These are phyloP conservation scores for Aspergillaceae sp. DNA, from an alignment of 2,329 filamentous ascomycete genomes.

Conservation along the genomic window DNA sequence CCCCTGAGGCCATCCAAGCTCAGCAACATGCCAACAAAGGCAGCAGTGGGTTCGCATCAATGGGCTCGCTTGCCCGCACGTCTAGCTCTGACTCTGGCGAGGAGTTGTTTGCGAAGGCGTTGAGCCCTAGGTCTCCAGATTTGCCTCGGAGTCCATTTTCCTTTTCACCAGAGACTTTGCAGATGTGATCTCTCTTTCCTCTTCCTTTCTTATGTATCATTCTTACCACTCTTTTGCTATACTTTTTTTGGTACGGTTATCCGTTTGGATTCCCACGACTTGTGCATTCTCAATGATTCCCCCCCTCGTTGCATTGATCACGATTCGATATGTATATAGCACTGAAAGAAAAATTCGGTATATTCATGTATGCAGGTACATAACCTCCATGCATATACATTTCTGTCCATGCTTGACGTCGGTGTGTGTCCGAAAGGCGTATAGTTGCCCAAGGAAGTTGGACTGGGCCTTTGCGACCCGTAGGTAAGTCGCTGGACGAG, in stretches of 20 bases:
- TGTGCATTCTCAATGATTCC: slow-evolving; percentile 1
- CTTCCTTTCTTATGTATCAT: slow-evolving; percentile 4
- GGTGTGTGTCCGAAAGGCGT: too few species aligned
- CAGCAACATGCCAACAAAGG: slow-evolving; percentile 20
- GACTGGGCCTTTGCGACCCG: too few species aligned
- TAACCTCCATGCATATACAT: too few species aligned
- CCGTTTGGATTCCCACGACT: too few species aligned
- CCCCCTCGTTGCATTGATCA: background rate
- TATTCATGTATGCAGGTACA: too few species aligned
- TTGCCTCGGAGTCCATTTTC: slow-evolving; percentile 77
- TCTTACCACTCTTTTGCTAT: background rate
- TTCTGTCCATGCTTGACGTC: too few species aligned
- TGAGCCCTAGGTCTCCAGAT: slow-evolving; percentile 79
- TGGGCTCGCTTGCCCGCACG: slow-evolving; percentile 25
- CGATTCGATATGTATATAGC: background rate
- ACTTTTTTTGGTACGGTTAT: background rate
- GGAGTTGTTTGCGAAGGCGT: slow-evolving; percentile 76
- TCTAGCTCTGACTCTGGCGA: slow-evolving; percentile 54
- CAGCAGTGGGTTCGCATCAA: slow-evolving; percentile 19
- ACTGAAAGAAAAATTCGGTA: too few species aligned
- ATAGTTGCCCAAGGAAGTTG: too few species aligned
- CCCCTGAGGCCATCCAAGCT: slow-evolving; percentile 31
- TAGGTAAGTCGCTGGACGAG: too few species aligned
- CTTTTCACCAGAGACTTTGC: slow-evolving; percentile 35
- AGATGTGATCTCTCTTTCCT: slow-evolving; percentile 4